phyloP scores from a whole-genome alignment of 192 early-diverging fungal species.

The Funneliformis geosporum region DNA sequence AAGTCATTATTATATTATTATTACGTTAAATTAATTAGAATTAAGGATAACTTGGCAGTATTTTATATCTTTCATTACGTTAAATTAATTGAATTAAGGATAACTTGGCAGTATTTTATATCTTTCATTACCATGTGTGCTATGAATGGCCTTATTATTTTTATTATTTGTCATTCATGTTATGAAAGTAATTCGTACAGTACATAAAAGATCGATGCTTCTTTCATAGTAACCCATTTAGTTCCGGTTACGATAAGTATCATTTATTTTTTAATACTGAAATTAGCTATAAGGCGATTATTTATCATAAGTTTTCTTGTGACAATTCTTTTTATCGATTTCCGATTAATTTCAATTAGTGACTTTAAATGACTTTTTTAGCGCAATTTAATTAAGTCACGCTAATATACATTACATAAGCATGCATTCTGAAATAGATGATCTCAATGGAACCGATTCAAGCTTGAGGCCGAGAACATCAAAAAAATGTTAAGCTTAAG shows the following conservation, averaged over 20 bases:
- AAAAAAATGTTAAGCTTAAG: too few species aligned
- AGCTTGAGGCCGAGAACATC: too few species aligned
- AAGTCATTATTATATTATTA: conserved; percentile 32
- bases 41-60: conserved; percentile 29
- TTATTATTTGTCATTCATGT: conserved; percentile 31
- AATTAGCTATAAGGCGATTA: conserved; percentile 22
- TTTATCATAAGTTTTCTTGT: conserved; percentile 36
- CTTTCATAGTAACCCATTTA: conserved; percentile 28
- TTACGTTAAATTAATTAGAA: conserved; percentile 35
- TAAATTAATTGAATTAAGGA: conserved; percentile 35
- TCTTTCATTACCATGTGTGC: conserved; percentile 27
- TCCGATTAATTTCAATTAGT: conserved; percentile 26
- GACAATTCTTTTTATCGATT: conserved; percentile 29
- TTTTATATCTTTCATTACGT: conserved; percentile 33
- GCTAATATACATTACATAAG: too few species aligned
- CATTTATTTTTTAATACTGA: conserved; percentile 30
- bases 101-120: conserved; percentile 32
- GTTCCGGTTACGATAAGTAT: conserved; percentile 33
- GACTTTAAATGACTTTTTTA: conserved; percentile 22
- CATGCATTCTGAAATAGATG: too few species aligned
- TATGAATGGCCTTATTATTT: conserved; percentile 20
- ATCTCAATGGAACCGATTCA: too few species aligned
- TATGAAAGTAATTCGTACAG: conserved; percentile 27
- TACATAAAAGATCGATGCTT: conserved; percentile 28
- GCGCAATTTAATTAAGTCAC: conserved; percentile 32